Percentiles rank a stretch among this genome's conserved stretches.
Conservation (phyloP, 805 yeast genomes). For the Metschnikowia gruessii region DNA sequence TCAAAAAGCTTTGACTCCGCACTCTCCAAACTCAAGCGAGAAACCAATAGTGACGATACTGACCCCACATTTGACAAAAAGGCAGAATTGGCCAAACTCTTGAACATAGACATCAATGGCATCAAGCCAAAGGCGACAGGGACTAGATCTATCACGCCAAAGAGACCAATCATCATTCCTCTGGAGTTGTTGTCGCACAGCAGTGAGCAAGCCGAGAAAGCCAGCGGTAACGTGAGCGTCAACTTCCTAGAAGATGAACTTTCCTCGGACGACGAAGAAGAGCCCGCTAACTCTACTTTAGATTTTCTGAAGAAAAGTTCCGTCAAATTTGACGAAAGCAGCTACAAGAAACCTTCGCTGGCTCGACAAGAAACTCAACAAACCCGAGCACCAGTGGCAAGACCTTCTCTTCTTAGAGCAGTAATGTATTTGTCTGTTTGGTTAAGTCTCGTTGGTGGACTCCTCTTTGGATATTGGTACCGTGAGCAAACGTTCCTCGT, state of each 20-base stretch:
- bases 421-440: constrained; percentile 27
- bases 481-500: constrained; percentile 57
- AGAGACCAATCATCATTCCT: constrained; percentile 17
- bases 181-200: constrained; percentile 1
- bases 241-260: neutral
- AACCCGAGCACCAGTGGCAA: neutral
- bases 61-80: constrained; percentile 2
- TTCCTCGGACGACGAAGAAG: constrained; percentile 8
- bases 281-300: neutral
- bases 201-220: neutral
- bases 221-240: neutral
- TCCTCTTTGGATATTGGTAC: constrained; percentile 54
- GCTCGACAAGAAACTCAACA: neutral
- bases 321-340: neutral
- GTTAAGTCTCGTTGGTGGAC: constrained; percentile 33
- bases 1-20: constrained; percentile 18
- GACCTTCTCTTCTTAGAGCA: constrained; percentile 3
- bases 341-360: neutral
- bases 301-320: neutral
- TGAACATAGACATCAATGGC: constrained; percentile 15
- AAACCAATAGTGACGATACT: constrained; percentile 5
- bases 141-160: constrained; percentile 15
- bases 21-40: constrained; percentile 16
- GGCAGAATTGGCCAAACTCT: constrained; percentile 17
- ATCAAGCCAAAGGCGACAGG: constrained; percentile 17